Evolutionary conservation across 371 early-diverging fungal genomes (phyloP).

Genomic region (Saksenaea oblongispora): DNA sequence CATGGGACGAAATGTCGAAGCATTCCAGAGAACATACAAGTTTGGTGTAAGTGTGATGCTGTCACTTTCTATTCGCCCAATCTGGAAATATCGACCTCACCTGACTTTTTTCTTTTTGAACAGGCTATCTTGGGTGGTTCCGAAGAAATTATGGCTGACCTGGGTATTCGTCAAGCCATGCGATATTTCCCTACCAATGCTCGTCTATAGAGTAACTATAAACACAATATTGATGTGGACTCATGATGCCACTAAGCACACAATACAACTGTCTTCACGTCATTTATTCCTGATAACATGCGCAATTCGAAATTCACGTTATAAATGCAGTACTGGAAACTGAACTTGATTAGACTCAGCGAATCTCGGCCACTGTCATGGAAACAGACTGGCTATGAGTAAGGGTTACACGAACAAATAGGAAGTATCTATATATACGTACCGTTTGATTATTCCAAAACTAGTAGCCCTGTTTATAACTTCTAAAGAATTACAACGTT

Average conservation of each 20-base stretch:
- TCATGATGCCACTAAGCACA: not conserved
- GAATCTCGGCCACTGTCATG: no score
- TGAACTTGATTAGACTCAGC: no score
- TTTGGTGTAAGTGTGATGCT: constrained; percentile 59
- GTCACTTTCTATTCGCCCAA: constrained; percentile 65
- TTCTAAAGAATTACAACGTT: no score
- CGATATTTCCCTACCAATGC: constrained; percentile 33
- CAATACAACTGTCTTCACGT: not conserved
- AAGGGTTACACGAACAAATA: no score
- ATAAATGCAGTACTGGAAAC: no score
- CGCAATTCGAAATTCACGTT: no score
- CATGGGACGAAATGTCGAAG: constrained; percentile 56
- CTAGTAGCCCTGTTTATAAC: no score
- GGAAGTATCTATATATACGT: no score
- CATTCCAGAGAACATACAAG: constrained; percentile 55
- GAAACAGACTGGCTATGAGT: no score
- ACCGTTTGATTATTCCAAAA: no score
- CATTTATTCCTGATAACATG: not conserved
- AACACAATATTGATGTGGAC: not conserved
- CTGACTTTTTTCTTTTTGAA: constrained; percentile 24
- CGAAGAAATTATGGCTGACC: constrained; percentile 65
- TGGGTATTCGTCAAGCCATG: constrained; percentile 45
- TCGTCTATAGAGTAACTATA: constrained; percentile 18
- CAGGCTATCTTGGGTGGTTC: constrained; percentile 82
- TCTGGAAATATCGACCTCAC: constrained; percentile 36